phyloP scores from a whole-genome alignment of 345 rosid genomes.

The Passiflora organensis region DNA sequence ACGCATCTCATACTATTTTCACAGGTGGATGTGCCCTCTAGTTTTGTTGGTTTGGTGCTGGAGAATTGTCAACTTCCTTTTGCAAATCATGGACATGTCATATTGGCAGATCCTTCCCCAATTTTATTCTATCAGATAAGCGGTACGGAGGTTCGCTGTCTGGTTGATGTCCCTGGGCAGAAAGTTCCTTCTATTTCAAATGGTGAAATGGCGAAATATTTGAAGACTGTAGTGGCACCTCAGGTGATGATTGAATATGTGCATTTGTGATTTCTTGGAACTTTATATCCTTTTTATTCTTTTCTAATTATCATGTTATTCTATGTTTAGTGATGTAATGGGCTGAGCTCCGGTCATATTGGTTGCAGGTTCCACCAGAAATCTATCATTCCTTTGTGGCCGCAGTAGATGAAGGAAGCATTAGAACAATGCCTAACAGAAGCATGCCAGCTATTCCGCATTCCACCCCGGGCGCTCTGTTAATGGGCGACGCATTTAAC shows the following conservation, averaged over 20 bases:
- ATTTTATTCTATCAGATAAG: slow-evolving; percentile 27
- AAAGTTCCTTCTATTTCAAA: slow-evolving; percentile 29
- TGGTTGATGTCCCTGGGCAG: slow-evolving; percentile 31
- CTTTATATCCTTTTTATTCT: not conserved
- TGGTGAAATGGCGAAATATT: slow-evolving; percentile 27
- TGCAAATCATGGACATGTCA: slow-evolving; percentile 25
- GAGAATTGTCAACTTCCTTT: slow-evolving; percentile 26
- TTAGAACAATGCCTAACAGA: slow-evolving; percentile 31
- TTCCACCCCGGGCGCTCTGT: slow-evolving; percentile 28
- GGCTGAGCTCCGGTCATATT: slow-evolving; percentile 3
- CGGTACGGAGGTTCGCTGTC: slow-evolving; percentile 23
- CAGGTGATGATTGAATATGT: slow-evolving; percentile 9
- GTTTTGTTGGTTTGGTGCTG: slow-evolving; percentile 27
- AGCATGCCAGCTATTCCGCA: slow-evolving; percentile 32
- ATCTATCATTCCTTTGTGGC: slow-evolving; percentile 21
- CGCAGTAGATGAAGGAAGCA: slow-evolving; percentile 27
- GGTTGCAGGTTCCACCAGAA: slow-evolving; percentile 24
- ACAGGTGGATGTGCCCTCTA: slow-evolving; percentile 32
- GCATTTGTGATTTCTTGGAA: not conserved
- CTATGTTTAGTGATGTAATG: not conserved
- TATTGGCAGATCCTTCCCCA: slow-evolving; percentile 29
- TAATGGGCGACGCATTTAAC: slow-evolving; percentile 32
- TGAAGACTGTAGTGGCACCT: slow-evolving; percentile 27
- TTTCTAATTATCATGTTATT: not conserved
- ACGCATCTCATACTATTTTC: not conserved